Evolutionary conservation across 1,139 yeast genomes (phyloP), one percentile per base, ranked within the genome.

Genomic region (Suhomyces terraborum): DNA sequence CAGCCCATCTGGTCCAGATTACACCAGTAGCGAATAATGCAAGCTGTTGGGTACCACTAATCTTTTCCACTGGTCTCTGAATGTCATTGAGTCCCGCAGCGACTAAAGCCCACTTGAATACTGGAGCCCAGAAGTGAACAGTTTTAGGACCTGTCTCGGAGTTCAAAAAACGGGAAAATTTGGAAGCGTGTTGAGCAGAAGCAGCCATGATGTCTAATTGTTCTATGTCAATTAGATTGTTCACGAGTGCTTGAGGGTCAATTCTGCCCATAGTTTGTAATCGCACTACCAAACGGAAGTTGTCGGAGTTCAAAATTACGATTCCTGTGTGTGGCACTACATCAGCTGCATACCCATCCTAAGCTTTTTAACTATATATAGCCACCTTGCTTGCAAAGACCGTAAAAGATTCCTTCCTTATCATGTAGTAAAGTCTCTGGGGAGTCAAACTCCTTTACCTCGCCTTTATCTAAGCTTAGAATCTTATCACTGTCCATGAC

Each of bases 1-100:
- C 78, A 23, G 97, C 91, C 98, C 98, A 93, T 63, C 98, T 82
- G 34, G 98, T 93, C 98, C 98, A 93, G 56, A 93, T 89, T 41
- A 80, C 81, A 43, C 98, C 98, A 1, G 98, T 93, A 36, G 93
- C 93, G 55, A 87, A 77, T 45, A 93, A 74, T 0, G 98, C 96
- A 48, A 85, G 62, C 62, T 88, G 96, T 65, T 93, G 98, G 21
- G 96, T 84, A 43, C 97, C 96, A 37, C 93, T 82, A 42, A 93
- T 73, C 56, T 84, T 84, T 58, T 91, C 97, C 31, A 88, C 96
- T 3, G 98, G 98, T 67, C 98, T 82, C 53, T 79, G 77, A 48
- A 85, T 71, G 64, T 93, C 98, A 58, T 76, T 84, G 45, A 88
- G 74, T 41, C 98, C 98, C 12, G 98, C 98, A 54, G 88, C 56